Percentiles rank a stretch among this genome's conserved stretches.
These are phyloP conservation scores for Gossypium stocksii DNA, from an alignment of 345 rosid species.

Conservation along the genomic window DNA sequence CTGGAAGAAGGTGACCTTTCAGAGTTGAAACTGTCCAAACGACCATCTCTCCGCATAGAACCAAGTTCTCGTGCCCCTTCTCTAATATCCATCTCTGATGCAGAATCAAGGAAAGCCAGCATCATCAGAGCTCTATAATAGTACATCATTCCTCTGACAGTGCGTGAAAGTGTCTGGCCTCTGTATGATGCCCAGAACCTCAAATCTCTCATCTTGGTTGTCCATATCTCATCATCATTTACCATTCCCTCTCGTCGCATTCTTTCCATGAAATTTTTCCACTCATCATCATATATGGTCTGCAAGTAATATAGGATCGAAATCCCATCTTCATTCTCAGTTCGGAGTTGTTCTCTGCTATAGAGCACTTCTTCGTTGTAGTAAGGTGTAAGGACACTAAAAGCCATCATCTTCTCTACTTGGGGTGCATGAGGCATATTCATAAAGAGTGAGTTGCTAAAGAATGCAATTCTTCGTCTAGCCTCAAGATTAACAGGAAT, in stretches of 20 bases:
- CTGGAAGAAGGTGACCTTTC: constrained; percentile 40
- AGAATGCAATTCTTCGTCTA: constrained; percentile 90
- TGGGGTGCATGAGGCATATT: constrained; percentile 98
- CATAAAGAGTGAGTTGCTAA: constrained; percentile 95
- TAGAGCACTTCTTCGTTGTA: constrained; percentile 83
- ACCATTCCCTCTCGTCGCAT: constrained; percentile 84
- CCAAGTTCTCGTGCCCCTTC: constrained; percentile 80
- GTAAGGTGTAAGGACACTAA: constrained; percentile 91
- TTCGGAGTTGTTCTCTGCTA: constrained; percentile 81
- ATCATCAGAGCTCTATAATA: constrained; percentile 86
- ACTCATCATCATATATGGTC: constrained; percentile 89
- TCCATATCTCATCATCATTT: constrained; percentile 65
- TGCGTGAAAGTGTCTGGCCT: constrained; percentile 95
- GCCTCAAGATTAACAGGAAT: constrained; percentile 87
- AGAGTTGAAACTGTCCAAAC: constrained; percentile 33
- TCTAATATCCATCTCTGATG: constrained; percentile 85
- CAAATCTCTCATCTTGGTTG: constrained; percentile 74
- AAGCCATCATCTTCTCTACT: constrained; percentile 98
- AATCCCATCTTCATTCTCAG: constrained; percentile 92
- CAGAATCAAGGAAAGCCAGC: constrained; percentile 98
- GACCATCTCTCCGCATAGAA: constrained; percentile 51
- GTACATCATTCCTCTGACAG: constrained; percentile 99
- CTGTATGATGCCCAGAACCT: constrained; percentile 97
- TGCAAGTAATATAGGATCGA: constrained; percentile 82
- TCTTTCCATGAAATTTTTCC: constrained; percentile 92